Evolutionary conservation across 148 eudicot species (phyloP).

Genomic region (Rhododendron vialii): DNA sequence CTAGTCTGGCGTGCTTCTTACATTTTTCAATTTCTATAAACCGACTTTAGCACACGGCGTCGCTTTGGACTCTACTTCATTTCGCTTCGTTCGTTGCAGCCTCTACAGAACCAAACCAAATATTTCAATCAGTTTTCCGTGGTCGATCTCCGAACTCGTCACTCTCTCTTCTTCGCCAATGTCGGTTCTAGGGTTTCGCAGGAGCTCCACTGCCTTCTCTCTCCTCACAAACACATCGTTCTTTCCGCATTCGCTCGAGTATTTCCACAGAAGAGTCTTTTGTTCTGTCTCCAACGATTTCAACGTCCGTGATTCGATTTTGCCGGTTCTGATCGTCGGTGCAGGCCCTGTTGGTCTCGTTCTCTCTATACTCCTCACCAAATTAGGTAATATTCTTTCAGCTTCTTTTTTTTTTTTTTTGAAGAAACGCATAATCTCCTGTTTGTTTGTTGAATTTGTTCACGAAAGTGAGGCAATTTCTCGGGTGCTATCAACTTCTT

Average conservation of each 20-base stretch:
- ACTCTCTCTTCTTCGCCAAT: constrained; percentile 2
- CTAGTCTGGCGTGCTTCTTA: too few relatives aligned
- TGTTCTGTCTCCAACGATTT: constrained; percentile 20
- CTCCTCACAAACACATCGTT: constrained; percentile 5
- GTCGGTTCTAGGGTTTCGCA: constrained; percentile 25
- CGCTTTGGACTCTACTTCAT: background rate
- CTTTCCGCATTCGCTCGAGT: background rate
- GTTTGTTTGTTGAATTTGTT: constrained; percentile 4
- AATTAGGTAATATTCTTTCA: constrained; percentile 51
- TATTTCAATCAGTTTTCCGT: background rate
- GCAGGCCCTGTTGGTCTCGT: constrained; percentile 93
- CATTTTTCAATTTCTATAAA: too few relatives aligned
- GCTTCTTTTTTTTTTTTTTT: background rate
- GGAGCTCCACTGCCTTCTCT: constrained; percentile 12
- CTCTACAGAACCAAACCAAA: background rate
- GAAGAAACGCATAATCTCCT: background rate
- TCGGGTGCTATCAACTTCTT: too few relatives aligned
- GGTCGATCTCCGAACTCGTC: constrained; percentile 6
- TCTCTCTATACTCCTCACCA: constrained; percentile 77
- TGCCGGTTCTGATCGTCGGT: constrained; percentile 92
- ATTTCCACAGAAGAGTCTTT: constrained; percentile 20
- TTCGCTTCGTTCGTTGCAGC: background rate
- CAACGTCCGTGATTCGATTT: constrained; percentile 26
- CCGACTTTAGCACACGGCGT: background rate
- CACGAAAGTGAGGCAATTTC: background rate